Base-by-base conservation (phyloP, 768 basidiomycete species). In the Goffeauzyma gilvescens region DNA sequence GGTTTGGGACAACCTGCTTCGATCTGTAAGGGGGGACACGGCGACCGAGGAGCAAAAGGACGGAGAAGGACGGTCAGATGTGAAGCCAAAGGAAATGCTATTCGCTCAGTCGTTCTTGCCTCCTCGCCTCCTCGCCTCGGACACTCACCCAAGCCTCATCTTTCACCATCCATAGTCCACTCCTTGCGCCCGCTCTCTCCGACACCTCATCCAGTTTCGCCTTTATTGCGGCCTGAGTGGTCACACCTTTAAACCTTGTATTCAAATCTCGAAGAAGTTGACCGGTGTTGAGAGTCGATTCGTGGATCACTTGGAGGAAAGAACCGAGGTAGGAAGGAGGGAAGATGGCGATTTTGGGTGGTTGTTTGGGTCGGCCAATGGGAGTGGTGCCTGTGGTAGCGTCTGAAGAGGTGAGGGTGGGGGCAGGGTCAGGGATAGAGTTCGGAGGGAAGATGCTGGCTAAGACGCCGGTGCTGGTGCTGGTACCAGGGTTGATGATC, bases 141-240 rank as follows among this genome's bases (percentile, higher is more conserved):
- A 12, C 3, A 58, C 61, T 60, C 41, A 60, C 59, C 62, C 62
- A 63, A 32, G 58, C 59, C 32, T 52, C 56, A n/a, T 48, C 42
- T 22, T 49, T 50, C 14, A 63, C 55, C 27, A 39, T 54, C 62
- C 62, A 63, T 17, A 39, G 42, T 25, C 45, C 50, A 25, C 54
- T 55, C 41, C 55, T 57, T 37, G 53, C 56, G 2, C 55, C 56
- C 34, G 57, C 51, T 25, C 51, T 50, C 0, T 51, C 42, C 5
- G 62, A 58, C 4, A 61, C 59, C 42, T 58, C 56, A 27, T 51
- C 53, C 24, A 63, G 38, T 45, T 57, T 60, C 12, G 42, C 45
- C 41, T 58, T 58, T 22, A 63, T 60, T 13, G 56, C 59, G 17
- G 43, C 49, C 35, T 61, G 60, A 17, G 55, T 47, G 13, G 57